phyloP scores from a whole-genome alignment of 83 land plant species.

The Diphasiastrum complanatum region DNA sequence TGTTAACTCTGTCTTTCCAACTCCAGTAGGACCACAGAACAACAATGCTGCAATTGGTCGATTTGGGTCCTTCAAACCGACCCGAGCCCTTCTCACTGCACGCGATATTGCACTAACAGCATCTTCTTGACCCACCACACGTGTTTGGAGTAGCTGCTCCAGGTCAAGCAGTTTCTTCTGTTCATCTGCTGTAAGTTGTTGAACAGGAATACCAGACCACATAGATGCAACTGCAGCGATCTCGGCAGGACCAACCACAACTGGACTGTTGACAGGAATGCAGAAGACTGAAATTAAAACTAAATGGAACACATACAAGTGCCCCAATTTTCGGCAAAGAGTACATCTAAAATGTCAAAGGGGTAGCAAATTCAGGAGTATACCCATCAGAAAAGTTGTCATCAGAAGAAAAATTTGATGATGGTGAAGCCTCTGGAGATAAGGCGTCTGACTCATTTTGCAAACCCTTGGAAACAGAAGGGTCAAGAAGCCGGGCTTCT shows the following conservation, averaged over 20 bases:
- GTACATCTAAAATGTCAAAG: constrained; percentile 2
- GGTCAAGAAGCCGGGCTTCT: constrained; percentile 14
- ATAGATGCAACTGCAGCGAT: constrained; percentile 80
- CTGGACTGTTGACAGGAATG: constrained; percentile 42
- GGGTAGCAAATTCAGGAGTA: not conserved
- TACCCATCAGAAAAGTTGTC: constrained; percentile 42
- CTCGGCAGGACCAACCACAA: constrained; percentile 71
- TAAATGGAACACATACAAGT: not conserved
- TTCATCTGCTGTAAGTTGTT: constrained; percentile 78
- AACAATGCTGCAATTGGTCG: constrained; percentile 91
- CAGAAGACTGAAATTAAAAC: not conserved
- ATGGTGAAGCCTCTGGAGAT: constrained; percentile 14
- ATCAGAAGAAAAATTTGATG: constrained; percentile 14
- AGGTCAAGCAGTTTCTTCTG: constrained; percentile 51
- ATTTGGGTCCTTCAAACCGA: constrained; percentile 85
- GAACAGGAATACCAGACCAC: constrained; percentile 96
- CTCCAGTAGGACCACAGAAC: constrained; percentile 98
- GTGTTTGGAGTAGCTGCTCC: constrained; percentile 59
- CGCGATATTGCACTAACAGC: constrained; percentile 79
- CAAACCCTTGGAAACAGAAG: constrained; percentile 14
- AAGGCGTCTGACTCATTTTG: constrained; percentile 22
- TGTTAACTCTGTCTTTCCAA: constrained; percentile 93
- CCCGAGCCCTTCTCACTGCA: constrained; percentile 78
- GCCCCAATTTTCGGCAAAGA: not conserved
- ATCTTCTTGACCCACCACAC: constrained; percentile 93